Evolutionary conservation across 192 early-diverging fungal genomes (phyloP), one percentile per base, ranked within the genome.

Genomic region (Allomyces macrogynus): DNA sequence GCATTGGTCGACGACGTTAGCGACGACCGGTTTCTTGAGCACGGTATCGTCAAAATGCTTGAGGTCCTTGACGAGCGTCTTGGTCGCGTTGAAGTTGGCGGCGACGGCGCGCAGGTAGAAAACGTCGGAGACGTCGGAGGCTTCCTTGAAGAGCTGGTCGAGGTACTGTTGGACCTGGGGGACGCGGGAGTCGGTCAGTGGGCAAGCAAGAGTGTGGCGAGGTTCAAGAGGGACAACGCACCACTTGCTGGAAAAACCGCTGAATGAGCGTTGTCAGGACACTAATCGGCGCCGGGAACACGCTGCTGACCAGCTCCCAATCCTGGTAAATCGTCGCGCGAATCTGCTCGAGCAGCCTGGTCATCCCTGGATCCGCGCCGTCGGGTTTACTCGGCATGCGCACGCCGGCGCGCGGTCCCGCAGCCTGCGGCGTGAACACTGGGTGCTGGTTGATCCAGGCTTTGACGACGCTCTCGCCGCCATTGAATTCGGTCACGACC

Each of bases 391-490:
- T 40, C 32, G 32, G 32, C 32, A 40, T 40, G 4, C 32, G 32
- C 7, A 7, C 32, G 7, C 32, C 32, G 32, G 32, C 32, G 7
- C 32, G 32, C 32, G 32, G 32, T 40, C 32, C 32, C 7, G 32
- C 3, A 0, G 32, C 32, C 32, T 40, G 32, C 32, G 32, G 32
- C 32, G 32, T 84, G 65, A 97, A 97, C 67, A 99, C 95, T 65
- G 90, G 87, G 67, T 99, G 93, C 70, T 97, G 95, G 74, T 95
- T 95, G 60, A 99, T 89, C 69, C 95, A 99, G 25, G 86, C 88
- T 68, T 93, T 89, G 24, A 97, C 81, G 67, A 90, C 92, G 0
- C 92, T 95, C 64, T 85, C 85, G 40, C 95, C 93, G 26, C 95
- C 93, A 65, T 99, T 99, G 72, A 99, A 95, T 49, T 95, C 91